Evolutionary conservation across 208 protist species (phyloP).

Genomic region (Trichomonas gallinae): DNA sequence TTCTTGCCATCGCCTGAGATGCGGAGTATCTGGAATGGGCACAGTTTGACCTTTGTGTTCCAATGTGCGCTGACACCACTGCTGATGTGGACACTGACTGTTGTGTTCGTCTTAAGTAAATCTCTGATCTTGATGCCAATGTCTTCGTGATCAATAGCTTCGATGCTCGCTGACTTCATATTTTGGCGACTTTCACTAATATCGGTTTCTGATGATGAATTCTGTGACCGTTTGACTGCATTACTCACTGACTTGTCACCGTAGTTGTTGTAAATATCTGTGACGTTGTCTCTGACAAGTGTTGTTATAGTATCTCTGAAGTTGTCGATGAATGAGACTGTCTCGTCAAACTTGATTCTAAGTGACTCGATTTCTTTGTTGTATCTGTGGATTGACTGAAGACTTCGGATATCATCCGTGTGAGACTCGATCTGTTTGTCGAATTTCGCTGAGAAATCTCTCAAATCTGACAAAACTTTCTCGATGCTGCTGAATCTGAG

Average conservation of each 20-base stretch:
- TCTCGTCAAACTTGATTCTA: neutral
- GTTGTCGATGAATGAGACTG: neutral
- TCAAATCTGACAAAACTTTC: neutral
- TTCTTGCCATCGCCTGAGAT: neutral
- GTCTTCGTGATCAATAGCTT: neutral
- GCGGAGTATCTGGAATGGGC: neutral
- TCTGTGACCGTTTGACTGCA: neutral
- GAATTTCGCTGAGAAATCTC: too few relatives aligned
- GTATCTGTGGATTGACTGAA: neutral
- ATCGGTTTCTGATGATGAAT: neutral
- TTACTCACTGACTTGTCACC: neutral
- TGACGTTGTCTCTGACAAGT: neutral
- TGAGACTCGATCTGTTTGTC: too few relatives aligned
- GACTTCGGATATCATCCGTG: neutral
- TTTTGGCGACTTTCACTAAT: neutral
- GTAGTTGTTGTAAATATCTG: neutral
- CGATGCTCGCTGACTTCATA: neutral
- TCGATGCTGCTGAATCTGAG: neutral
- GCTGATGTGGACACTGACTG: neutral
- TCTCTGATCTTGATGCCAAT: neutral
- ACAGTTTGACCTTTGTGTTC: neutral
- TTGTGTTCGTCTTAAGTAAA: neutral
- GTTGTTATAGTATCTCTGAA: neutral
- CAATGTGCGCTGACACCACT: neutral
- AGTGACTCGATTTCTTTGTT: neutral